Evolutionary conservation across 495 filamentous ascomycete species (phyloP), one percentile per base, ranked within the genome.

Genomic region (Aspergillus olivimuriae): DNA sequence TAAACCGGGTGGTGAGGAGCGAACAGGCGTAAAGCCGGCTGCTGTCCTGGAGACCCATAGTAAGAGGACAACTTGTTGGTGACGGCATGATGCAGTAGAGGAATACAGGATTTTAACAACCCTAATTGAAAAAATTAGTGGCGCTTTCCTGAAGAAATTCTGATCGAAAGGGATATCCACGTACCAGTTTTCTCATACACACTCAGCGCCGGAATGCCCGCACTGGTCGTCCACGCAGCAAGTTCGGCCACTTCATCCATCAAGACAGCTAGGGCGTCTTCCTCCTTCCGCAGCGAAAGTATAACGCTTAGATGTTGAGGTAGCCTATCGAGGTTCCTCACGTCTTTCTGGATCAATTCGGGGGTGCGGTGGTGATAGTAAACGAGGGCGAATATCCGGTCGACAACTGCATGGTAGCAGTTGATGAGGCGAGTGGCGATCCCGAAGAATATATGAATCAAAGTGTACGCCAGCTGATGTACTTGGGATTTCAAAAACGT

Each of bases 351-450:
- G 50, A 99, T 94, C 45, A 94, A 72, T 66, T 94, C 87, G 14
- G 92, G 92, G 1, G 89, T 91, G 34, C 86, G 82, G 63, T 97
- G 90, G 62, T 97, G 94, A 66, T 99, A 86, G 55, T 89, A 86
- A 18, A 89, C 72, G 47, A 97, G 71, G 9, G 88, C 82, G 50
- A 89, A 73, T 41, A 89, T 63, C 20, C 82, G 81, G 57, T 89
- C 81, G 35, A 80, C 65, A 26, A 92, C 70, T 18, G 80, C 80
- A 63, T 90, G 86, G 57, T 86, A 94, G 26, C 79, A 77, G 55
- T 84, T 81, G 26, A 90, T 77, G 34, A 89, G 62, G 23, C 87
- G 87, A 36, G 95, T 77, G 55, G 92, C 89, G 51, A 96, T 70
- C 1, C 83, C 86, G 68, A 95, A 96, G 57, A 95, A 56, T 37